A percentile compares a stretch with the other conserved stretches of the same genome.
phyloP scores from a whole-genome alignment of 257 asterid species.

The Eucommia ulmoides region DNA sequence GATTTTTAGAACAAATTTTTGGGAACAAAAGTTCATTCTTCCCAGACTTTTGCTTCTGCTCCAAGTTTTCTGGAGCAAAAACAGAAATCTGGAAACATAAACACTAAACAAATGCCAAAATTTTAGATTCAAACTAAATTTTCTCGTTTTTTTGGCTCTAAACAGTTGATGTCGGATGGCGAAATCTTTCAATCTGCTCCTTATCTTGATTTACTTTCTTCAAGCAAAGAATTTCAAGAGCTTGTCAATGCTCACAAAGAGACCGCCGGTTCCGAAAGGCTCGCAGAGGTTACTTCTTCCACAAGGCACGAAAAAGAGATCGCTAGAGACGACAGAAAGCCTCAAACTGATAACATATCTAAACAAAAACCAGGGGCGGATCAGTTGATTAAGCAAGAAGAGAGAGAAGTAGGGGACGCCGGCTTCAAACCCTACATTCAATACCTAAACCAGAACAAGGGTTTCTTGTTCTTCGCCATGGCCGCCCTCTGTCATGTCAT shows the following conservation, averaged over 20 bases:
- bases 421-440: neutral
- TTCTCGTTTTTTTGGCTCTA: too few species aligned
- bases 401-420: neutral
- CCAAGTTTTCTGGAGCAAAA: too few species aligned
- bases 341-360: conserved; percentile 15
- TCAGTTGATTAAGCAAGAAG: neutral
- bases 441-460: neutral
- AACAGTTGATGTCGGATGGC: conserved; percentile 45
- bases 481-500: neutral
- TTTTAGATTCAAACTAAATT: too few species aligned
- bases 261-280: conserved; percentile 42
- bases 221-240: conserved; percentile 32
- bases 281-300: conserved; percentile 21
- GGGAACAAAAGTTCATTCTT: too few species aligned
- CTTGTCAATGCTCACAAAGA: conserved; percentile 46
- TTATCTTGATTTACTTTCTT: conserved; percentile 30
- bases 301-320: conserved; percentile 11
- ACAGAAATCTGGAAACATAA: too few species aligned
- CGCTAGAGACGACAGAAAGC: conserved; percentile 24
- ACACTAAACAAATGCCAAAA: too few species aligned
- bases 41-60: too few species aligned
- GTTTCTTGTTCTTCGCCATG: neutral
- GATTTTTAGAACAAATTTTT: too few species aligned
- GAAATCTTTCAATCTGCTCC: conserved; percentile 28
- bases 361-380: conserved; percentile 8